These are phyloP conservation scores for Leonotis leonurus DNA, from an alignment of 257 asterid genomes.

Conservation along the genomic window DNA sequence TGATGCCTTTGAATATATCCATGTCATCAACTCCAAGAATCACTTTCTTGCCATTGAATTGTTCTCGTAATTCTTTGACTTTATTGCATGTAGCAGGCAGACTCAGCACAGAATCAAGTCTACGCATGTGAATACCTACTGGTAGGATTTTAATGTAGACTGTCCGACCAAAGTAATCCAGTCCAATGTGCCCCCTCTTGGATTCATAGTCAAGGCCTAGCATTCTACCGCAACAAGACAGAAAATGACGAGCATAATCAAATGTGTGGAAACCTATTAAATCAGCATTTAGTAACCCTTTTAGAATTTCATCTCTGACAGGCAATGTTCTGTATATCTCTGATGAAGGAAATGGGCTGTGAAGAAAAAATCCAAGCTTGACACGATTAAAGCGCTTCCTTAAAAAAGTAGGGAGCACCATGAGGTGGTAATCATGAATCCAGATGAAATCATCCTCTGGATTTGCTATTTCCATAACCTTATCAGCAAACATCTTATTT, in stretches of 20 bases:
- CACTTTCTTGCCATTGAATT: constrained; percentile 58
- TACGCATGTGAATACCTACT: constrained; percentile 85
- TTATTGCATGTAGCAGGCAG: constrained; percentile 51
- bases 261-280: constrained; percentile 85
- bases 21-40: constrained; percentile 92
- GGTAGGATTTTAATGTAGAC: constrained; percentile 84
- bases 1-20: constrained; percentile 92
- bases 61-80: constrained; percentile 58
- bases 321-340: constrained; percentile 88
- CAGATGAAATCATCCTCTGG: constrained; percentile 84
- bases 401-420: constrained; percentile 84
- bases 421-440: constrained; percentile 91
- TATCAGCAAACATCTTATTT: constrained; percentile 75
- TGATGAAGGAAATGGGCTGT: constrained; percentile 92
- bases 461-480: constrained; percentile 73
- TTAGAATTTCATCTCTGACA: constrained; percentile 79
- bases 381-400: constrained; percentile 77
- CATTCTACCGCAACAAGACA: constrained; percentile 91
- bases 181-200: constrained; percentile 87
- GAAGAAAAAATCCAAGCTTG: constrained; percentile 86
- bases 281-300: constrained; percentile 72
- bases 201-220: constrained; percentile 87
- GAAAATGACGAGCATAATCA: constrained; percentile 89
- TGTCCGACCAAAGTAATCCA: constrained; percentile 86
- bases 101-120: constrained; percentile 67